Evolutionary conservation across 306 rosid species (phyloP).

Genomic region (Cucurbita ficifolia): DNA sequence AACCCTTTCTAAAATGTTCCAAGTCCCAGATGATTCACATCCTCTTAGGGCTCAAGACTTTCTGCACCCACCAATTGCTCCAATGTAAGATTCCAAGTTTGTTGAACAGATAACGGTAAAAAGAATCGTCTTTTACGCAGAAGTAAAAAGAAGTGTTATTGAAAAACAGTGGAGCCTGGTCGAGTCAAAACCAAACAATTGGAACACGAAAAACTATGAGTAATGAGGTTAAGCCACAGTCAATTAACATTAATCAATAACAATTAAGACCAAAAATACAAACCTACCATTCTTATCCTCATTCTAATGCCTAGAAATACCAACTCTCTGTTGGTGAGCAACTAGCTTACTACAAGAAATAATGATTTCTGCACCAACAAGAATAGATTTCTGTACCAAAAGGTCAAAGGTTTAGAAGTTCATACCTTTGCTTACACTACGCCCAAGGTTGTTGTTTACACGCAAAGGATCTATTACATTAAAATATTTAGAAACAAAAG

Average conservation of each 20-base stretch:
- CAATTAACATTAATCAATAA: not conserved
- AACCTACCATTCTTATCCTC: not conserved
- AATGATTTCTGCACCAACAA: not conserved
- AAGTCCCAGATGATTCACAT: not conserved
- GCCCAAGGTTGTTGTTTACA: slow-evolving; percentile 94
- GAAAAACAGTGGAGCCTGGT: not conserved
- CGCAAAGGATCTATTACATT: slow-evolving; percentile 98
- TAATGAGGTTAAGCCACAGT: not conserved
- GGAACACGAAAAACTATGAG: not conserved
- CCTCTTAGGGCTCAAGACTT: not conserved
- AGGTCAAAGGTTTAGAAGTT: slow-evolving; percentile 1
- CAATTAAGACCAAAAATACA: not conserved
- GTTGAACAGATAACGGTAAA: not conserved
- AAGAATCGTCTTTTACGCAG: not conserved
- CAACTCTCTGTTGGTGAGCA: not conserved
- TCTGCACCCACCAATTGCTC: not conserved
- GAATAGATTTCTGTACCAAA: not conserved
- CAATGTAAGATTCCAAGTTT: not conserved
- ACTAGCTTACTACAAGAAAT: not conserved
- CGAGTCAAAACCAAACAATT: not conserved
- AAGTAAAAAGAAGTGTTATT: not conserved
- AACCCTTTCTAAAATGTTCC: not conserved
- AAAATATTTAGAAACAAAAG: slow-evolving; percentile 83
- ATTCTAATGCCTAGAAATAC: not conserved
- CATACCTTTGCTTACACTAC: slow-evolving; percentile 97